phyloP scores from a whole-genome alignment of 2,329 filamentous ascomycete genomes.

The Fusarium dlaminii region DNA sequence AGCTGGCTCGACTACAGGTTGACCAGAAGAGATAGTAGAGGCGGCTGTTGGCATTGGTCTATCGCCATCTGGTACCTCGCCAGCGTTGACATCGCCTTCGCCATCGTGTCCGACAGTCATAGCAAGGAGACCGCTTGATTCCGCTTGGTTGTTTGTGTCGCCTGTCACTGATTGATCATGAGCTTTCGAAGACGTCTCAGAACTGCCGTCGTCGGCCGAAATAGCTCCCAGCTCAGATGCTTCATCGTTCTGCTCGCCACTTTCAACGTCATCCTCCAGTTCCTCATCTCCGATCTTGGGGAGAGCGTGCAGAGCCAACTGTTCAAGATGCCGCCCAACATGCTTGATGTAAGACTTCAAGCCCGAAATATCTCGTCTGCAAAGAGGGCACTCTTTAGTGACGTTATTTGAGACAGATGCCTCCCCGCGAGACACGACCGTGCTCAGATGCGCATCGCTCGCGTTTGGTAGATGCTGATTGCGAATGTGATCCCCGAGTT shows the following conservation, averaged over 20 bases:
- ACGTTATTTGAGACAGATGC: not conserved
- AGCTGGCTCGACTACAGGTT: fast-evolving
- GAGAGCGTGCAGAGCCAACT: not conserved
- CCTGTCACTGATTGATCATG: fast-evolving
- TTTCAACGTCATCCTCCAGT: not conserved
- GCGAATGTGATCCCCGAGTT: fast-evolving
- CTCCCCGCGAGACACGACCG: not conserved
- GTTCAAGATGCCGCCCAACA: not conserved
- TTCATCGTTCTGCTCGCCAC: not conserved
- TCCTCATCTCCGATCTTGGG: not conserved
- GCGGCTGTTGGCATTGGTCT: fast-evolving
- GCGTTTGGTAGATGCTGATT: not conserved
- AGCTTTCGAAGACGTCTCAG: not conserved
- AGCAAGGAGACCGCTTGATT: fast-evolving
- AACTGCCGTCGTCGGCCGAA: fast-evolving
- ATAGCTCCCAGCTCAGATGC: fast-evolving
- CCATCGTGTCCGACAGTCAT: fast-evolving
- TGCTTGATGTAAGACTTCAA: not conserved
- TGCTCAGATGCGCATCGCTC: fast-evolving
- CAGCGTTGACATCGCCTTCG: fast-evolving
- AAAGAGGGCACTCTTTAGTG: not conserved
- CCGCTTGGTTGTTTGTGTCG: fast-evolving
- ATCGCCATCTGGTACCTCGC: fast-evolving
- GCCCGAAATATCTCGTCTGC: not conserved
- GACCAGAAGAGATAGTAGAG: not conserved